phyloP scores from a whole-genome alignment of 163 green algal species.

The Scenedesmus sp. region DNA sequence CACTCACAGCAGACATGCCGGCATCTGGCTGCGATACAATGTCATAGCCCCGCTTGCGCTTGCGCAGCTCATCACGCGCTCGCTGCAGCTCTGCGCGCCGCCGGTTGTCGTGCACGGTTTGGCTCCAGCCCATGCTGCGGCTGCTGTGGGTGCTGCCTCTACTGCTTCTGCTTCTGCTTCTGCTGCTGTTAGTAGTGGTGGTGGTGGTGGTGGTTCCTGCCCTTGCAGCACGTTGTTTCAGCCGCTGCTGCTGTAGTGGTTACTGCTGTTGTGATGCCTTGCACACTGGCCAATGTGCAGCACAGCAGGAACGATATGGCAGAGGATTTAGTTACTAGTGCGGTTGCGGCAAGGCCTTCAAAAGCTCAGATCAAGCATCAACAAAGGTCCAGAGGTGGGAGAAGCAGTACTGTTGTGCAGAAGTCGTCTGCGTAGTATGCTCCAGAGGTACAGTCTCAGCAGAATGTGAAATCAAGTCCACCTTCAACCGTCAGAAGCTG shows the following conservation, averaged over 20 bases:
- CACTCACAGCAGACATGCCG: constrained; percentile 14
- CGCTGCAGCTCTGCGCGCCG: constrained; percentile 17
- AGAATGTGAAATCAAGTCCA: not conserved
- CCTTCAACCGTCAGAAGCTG: not conserved
- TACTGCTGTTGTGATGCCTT: too few relatives aligned
- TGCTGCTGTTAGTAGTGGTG: not conserved
- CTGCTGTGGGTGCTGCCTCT: not conserved
- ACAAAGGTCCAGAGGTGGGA: too few relatives aligned
- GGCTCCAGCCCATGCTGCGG: constrained; percentile 35
- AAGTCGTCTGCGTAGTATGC: not conserved
- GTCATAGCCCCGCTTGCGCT: constrained; percentile 41
- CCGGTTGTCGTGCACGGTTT: constrained; percentile 39
- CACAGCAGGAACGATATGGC: too few relatives aligned
- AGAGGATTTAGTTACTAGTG: too few relatives aligned
- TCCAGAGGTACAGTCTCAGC: too few relatives aligned
- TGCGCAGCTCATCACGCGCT: constrained; percentile 21
- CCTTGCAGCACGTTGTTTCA: not conserved
- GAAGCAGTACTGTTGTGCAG: too few relatives aligned
- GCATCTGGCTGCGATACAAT: constrained; percentile 14
- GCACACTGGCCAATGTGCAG: too few relatives aligned
- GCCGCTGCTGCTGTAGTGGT: too few relatives aligned
- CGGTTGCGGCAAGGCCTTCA: too few relatives aligned
- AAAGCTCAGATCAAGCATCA: too few relatives aligned
- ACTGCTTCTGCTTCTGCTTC: not conserved
- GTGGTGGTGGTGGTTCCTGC: not conserved